These are phyloP conservation scores for Starmerella ratchasimensis DNA, from an alignment of 805 yeast genomes.

Conservation along the genomic window DNA sequence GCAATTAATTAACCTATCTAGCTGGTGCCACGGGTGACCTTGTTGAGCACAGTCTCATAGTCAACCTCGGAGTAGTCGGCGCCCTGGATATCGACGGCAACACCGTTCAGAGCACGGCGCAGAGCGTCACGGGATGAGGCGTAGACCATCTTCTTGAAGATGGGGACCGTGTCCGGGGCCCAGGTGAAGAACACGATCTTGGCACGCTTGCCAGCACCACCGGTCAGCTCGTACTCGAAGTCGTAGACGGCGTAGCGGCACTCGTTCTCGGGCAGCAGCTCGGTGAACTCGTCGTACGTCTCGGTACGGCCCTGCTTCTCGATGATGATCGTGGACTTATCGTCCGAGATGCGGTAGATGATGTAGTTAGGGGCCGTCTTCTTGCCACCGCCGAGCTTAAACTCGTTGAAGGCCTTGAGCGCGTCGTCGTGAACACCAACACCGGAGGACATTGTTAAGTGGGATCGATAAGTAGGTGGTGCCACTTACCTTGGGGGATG, in stretches of 20 bases:
- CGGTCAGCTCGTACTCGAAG: constrained; percentile 82
- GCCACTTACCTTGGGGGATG: too few species aligned
- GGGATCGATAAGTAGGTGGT: too few species aligned
- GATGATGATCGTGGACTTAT: constrained; percentile 83
- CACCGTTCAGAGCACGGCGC: constrained; percentile 93
- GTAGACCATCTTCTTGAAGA: constrained; percentile 89
- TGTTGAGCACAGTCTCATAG: constrained; percentile 81
- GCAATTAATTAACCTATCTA: not conserved
- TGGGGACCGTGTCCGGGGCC: constrained; percentile 97
- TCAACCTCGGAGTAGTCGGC: constrained; percentile 96
- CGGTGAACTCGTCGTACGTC: constrained; percentile 76
- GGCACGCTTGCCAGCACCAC: constrained; percentile 85
- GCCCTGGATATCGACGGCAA: constrained; percentile 90
- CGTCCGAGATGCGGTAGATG: constrained; percentile 66
- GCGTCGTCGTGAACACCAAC: constrained; percentile 85
- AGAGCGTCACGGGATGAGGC: constrained; percentile 97
- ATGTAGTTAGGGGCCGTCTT: constrained; percentile 56
- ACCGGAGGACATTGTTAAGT: constrained; percentile 29
- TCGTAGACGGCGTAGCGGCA: constrained; percentile 95
- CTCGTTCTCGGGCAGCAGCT: constrained; percentile 85
- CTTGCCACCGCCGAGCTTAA: constrained; percentile 69
- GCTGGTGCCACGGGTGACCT: constrained; percentile 68
- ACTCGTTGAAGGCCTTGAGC: constrained; percentile 83
- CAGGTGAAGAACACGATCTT: constrained; percentile 68
- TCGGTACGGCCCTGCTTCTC: constrained; percentile 62